A percentile compares a stretch with the other conserved stretches of the same genome.
Evolutionary conservation across 306 rosid species (phyloP).

Genomic region (Malus sylvestris): DNA sequence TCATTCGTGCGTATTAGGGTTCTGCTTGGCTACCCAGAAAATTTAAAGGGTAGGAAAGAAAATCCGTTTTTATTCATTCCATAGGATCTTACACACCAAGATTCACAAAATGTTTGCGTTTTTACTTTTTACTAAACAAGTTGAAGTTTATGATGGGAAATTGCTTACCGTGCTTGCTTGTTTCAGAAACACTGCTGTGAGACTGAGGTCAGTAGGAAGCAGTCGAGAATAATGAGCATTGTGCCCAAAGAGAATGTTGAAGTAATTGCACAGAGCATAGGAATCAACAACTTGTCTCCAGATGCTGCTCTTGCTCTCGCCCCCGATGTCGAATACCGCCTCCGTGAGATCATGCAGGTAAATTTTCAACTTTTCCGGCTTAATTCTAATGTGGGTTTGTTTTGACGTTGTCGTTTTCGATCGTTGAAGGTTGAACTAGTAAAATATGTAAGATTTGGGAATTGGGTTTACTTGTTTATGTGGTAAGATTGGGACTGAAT

Average conservation of each 20-base stretch:
- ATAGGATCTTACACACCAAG: not conserved
- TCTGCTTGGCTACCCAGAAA: not conserved
- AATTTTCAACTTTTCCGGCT: not conserved
- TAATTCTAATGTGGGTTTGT: not conserved
- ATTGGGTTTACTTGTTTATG: not conserved
- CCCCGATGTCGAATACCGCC: conserved; percentile 85
- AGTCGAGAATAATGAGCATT: conserved; percentile 53
- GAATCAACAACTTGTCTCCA: conserved; percentile 67
- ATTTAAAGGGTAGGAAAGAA: not conserved
- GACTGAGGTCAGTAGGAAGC: not conserved
- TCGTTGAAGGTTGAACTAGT: not conserved
- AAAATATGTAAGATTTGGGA: not conserved
- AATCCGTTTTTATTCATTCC: not conserved
- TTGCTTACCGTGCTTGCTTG: not conserved
- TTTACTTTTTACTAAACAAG: not conserved
- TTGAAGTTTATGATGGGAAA: not conserved
- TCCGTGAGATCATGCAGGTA: conserved; percentile 97
- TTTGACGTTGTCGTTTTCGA: not conserved
- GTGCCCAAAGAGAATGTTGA: conserved; percentile 81
- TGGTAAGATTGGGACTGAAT: not conserved
- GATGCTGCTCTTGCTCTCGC: conserved; percentile 83
- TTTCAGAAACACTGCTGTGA: not conserved
- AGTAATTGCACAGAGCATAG: conserved; percentile 82
- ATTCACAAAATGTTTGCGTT: not conserved
- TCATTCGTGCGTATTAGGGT: not conserved